phyloP scores from a whole-genome alignment of 768 basidiomycete species.

The Leccinellum albellum region DNA sequence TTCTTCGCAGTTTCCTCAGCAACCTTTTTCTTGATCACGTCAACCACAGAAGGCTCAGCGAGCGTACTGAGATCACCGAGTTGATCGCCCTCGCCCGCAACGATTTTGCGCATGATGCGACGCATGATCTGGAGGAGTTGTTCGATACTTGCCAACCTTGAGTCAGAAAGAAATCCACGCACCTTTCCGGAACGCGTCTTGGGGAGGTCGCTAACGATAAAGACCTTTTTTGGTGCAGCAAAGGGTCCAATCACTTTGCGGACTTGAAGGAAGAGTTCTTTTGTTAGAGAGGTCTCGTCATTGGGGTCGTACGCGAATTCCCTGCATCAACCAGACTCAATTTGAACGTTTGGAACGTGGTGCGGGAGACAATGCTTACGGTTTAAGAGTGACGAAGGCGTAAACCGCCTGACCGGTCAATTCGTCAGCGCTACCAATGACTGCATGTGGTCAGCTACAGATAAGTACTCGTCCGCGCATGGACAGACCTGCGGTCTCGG shows the following conservation, averaged over 20 bases:
- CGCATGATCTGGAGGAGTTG: constrained; percentile 70
- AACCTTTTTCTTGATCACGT: constrained; percentile 79
- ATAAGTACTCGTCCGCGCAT: neutral
- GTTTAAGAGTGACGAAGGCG: constrained; percentile 92
- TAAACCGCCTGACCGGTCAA: constrained; percentile 92
- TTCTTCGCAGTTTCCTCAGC: constrained; percentile 36
- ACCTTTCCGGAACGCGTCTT: constrained; percentile 95
- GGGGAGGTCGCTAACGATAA: constrained; percentile 78
- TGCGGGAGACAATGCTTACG: constrained; percentile 44
- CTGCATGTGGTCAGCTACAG: constrained; percentile 29
- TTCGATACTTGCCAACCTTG: neutral
- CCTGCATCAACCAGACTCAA: constrained; percentile 30
- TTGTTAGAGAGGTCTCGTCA: constrained; percentile 67
- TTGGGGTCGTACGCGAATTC: constrained; percentile 76
- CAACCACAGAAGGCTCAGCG: constrained; percentile 84
- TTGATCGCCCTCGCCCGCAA: constrained; percentile 90
- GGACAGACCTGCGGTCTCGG: constrained; percentile 77
- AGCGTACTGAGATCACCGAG: constrained; percentile 93
- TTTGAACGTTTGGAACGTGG: neutral
- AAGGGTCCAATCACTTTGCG: constrained; percentile 98
- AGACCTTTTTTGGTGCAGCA: constrained; percentile 92
- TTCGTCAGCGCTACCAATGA: constrained; percentile 83
- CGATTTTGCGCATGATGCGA: constrained; percentile 94
- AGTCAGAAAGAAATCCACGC: neutral
- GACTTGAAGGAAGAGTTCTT: constrained; percentile 92